phyloP scores from a whole-genome alignment of 2,329 filamentous ascomycete genomes.

The Lomentospora prolificans region DNA sequence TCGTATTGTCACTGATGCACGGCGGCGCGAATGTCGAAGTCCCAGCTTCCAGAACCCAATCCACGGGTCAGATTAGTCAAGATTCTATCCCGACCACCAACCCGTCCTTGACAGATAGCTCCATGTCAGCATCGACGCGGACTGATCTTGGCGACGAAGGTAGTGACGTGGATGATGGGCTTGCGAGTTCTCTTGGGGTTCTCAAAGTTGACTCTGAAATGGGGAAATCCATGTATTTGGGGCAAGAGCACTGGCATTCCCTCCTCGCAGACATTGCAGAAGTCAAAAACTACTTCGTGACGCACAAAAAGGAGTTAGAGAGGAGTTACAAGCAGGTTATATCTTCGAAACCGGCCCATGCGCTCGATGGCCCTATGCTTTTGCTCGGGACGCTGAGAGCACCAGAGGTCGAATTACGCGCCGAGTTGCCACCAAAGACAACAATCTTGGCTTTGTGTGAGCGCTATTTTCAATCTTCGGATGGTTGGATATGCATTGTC shows the following conservation, averaged over 20 bases:
- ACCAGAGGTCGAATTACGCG: conserved; percentile 66
- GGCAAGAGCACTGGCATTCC: conserved; percentile 75
- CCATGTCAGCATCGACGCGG: conserved; percentile 19
- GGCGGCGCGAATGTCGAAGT: conserved; percentile 53
- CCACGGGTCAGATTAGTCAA: conserved; percentile 9
- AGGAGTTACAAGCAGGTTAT: conserved; percentile 69
- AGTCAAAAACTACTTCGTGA: conserved; percentile 81
- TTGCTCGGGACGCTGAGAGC: conserved; percentile 66
- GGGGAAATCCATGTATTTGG: conserved; percentile 71
- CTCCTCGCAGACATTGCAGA: conserved; percentile 77
- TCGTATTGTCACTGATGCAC: conserved; percentile 91
- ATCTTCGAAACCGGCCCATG: conserved; percentile 51
- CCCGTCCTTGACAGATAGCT: conserved; percentile 15
- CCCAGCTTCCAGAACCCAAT: conserved; percentile 19
- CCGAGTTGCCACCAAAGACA: conserved; percentile 69
- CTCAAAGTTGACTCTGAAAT: conserved; percentile 72
- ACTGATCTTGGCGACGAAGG: conserved; percentile 47
- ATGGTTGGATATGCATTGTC: conserved; percentile 61
- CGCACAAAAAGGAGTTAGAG: conserved; percentile 82
- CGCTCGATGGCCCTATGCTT: conserved; percentile 61
- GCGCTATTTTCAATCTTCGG: conserved; percentile 81
- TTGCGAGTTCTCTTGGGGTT: conserved; percentile 66
- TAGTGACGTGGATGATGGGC: conserved; percentile 59
- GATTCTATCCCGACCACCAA: conserved; percentile 14
- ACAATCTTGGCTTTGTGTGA: conserved; percentile 77